A percentile compares a stretch with the other conserved stretches of the same genome.
Conservation (phyloP, 148 eudicot genomes). For the Amaranthus hypochondriacus region DNA sequence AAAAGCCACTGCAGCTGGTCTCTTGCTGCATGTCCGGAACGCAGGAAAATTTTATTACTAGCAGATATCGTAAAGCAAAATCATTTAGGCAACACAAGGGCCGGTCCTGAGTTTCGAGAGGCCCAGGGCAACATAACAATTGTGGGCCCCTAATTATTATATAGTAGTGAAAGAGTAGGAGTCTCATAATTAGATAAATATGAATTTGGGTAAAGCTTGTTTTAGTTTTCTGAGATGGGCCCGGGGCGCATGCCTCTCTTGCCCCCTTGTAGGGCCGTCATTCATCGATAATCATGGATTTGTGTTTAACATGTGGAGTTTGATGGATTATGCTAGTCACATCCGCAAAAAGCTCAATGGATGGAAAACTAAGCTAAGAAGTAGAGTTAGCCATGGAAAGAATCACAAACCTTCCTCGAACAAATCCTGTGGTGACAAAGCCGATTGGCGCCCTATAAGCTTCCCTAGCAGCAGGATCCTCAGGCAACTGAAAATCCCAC, state of each 20-base stretch:
- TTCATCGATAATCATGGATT: constrained; percentile 4
- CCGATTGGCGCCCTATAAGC: constrained; percentile 74
- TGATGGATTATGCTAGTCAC: background rate
- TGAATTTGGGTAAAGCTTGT: no score
- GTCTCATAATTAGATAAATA: no score
- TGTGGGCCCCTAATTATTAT: no score
- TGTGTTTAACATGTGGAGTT: background rate
- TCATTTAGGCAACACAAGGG: background rate
- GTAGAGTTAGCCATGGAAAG: background rate
- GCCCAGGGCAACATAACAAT: no score
- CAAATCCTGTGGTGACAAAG: constrained; percentile 84
- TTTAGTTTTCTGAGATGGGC: no score
- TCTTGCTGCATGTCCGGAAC: constrained; percentile 54
- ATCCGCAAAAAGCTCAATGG: background rate
- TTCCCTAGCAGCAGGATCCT: constrained; percentile 43
- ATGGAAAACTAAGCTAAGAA: background rate
- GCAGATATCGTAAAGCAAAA: background rate
- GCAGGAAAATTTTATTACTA: background rate
- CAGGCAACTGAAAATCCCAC: constrained; percentile 74
- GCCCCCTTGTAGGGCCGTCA: no score
- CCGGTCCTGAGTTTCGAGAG: no score
- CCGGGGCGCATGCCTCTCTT: no score
- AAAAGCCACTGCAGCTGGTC: constrained; percentile 51
- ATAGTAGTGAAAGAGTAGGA: no score
- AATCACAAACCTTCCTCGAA: constrained; percentile 64